Conservation (phyloP, 352 stramenopile species). For the Pythium insidiosum region DNA sequence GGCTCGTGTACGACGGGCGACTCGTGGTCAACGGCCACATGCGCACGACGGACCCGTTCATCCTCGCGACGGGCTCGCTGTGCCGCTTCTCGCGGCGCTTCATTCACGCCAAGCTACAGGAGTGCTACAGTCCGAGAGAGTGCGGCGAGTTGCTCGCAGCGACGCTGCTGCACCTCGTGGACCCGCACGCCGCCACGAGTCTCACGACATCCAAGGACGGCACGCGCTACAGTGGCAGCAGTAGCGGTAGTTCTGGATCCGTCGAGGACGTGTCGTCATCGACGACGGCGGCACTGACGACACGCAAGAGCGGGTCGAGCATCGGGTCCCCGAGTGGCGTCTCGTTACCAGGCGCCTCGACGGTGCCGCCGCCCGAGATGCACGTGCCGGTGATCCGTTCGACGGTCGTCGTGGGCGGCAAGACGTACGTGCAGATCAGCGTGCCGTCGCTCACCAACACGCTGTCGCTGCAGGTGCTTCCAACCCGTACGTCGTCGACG, state of each 20-base stretch:
- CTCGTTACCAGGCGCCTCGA: constrained; percentile 8
- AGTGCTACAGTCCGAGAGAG: constrained; percentile 74
- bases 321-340: too few species aligned
- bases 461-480: constrained; percentile 44
- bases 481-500: constrained; percentile 27
- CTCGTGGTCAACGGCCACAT: constrained; percentile 86
- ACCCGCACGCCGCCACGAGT: constrained; percentile 23
- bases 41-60: constrained; percentile 72
- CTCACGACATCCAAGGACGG: too few species aligned
- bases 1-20: constrained; percentile 88
- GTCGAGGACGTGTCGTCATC: background rate
- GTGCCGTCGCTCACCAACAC: constrained; percentile 61
- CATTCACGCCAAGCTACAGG: constrained; percentile 60
- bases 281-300: too few species aligned
- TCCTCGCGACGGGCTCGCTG: constrained; percentile 62
- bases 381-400: constrained; percentile 49
- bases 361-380: constrained; percentile 52
- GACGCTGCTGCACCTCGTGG: constrained; percentile 59
- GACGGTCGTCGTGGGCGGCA: constrained; percentile 33
- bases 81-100: constrained; percentile 82
- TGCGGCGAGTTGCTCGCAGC: constrained; percentile 59
- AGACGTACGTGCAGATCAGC: constrained; percentile 69
- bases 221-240: too few species aligned
- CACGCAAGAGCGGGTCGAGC: too few species aligned
- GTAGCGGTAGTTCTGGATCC: background rate